phyloP scores from a whole-genome alignment of 139 green algal species.

The Chlorella sp. region DNA sequence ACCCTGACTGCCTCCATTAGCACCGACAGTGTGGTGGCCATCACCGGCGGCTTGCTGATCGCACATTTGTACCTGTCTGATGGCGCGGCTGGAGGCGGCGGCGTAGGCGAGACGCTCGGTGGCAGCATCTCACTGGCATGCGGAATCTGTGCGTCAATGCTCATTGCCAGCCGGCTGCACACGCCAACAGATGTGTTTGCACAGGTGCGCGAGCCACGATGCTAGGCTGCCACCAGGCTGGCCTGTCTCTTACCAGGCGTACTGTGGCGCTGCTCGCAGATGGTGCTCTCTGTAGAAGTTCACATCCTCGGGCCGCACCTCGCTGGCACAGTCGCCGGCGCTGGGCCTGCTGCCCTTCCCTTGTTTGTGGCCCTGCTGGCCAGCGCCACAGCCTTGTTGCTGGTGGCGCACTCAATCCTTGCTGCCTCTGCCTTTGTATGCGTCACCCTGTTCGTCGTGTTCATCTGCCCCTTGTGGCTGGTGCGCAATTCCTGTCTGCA shows the following conservation, averaged over 20 bases:
- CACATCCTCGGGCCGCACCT: conserved; percentile 82
- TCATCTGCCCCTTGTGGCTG: conserved; percentile 80
- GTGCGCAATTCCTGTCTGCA: too few relatives aligned
- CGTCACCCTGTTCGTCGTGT: conserved; percentile 46
- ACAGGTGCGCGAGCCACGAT: conserved; percentile 25
- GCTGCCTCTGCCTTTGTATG: conserved; percentile 30
- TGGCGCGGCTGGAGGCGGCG: conserved; percentile 54
- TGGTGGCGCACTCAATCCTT: conserved; percentile 35
- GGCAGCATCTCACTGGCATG: conserved; percentile 77
- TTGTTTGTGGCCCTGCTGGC: conserved; percentile 39
- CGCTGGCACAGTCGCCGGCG: conserved; percentile 56
- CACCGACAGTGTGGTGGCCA: conserved; percentile 80
- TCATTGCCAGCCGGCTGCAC: conserved; percentile 75
- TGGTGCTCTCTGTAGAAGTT: conserved; percentile 81
- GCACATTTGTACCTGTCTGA: conserved; percentile 87
- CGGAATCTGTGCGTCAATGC: conserved; percentile 73
- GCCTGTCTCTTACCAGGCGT: conserved; percentile 7
- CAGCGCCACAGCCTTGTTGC: conserved; percentile 28
- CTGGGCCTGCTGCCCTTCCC: conserved; percentile 39
- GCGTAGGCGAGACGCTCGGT: conserved; percentile 35
- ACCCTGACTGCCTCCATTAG: conserved; percentile 78
- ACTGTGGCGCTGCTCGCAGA: conserved; percentile 63
- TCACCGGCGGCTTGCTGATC: conserved; percentile 55
- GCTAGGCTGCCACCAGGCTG: not conserved
- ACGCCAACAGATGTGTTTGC: conserved; percentile 59